Evolutionary conservation across 345 rosid genomes (phyloP), one percentile per base, ranked within the genome.

Genomic region (Noccaea bulbosa): DNA sequence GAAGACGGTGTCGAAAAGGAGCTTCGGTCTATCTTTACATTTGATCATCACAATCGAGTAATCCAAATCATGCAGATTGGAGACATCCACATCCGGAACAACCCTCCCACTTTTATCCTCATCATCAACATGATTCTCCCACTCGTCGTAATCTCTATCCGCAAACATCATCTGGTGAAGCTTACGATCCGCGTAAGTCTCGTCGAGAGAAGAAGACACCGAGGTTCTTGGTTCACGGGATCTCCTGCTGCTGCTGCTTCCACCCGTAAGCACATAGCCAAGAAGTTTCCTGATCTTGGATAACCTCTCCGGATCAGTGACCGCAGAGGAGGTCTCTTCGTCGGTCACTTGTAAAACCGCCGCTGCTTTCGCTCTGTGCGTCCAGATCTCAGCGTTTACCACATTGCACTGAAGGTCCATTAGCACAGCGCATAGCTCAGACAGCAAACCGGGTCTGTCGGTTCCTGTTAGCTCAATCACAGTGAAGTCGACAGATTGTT

Each of bases 111-210:
- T 81, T 68, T 65, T 12, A 62, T 78, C 65, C 63, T 63, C 20
- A 27, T 74, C 66, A 56, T 74, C 84, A 38, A 40, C 76, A 22
- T 81, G 81, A 32, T 76, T 81, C 48, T 75, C 84, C 8, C 63
- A 68, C 40, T 89, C 84, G 5, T 87, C 91, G 8, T 89, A 93
- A 71, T 93, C 98, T 78, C 98, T 83, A 68, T 85, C 96, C 1
- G 90, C 97, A 81, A 89, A 86, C 97, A 93, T 87, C 94, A 93
- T 63, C 55, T 93, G 98, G 79, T 93, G 98, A 77, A 93, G 92
- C 85, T 96, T 83, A 70, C 98, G 83, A 8, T 90, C 96, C 0
- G 82, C 81, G 76, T 85, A 83, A 38, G 89, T 86, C 41, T 74
- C 77, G 14, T 79, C 83, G 5, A 57, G 62, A 38, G 88, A 77